Conservation (phyloP, 352 stramenopile species). For the Aphanomyces cochlioides region DNA sequence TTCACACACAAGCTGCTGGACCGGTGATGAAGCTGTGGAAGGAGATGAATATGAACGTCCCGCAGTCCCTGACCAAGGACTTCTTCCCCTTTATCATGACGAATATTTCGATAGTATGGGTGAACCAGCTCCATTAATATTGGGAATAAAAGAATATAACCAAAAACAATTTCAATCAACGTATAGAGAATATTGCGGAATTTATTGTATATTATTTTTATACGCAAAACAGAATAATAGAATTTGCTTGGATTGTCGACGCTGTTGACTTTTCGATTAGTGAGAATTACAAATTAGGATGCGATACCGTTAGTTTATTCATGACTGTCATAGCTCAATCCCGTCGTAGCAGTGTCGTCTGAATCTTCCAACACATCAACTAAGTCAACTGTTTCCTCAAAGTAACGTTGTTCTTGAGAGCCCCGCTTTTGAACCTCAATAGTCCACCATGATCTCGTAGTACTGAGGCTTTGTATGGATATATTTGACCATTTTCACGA, state of each 20-base stretch:
- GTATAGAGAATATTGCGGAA: conserved; percentile 8
- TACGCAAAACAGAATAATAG: neutral
- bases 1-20: neutral
- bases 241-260: no score
- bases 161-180: conserved; percentile 11
- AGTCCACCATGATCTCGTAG: no score
- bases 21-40: neutral
- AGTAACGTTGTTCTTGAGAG: no score
- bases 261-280: no score
- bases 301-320: no score
- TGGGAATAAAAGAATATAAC: neutral
- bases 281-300: no score
- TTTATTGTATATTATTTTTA: conserved; percentile 2
- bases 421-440: no score
- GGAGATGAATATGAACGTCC: conserved; percentile 16
- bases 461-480: no score
- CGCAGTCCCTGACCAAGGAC: conserved; percentile 1
- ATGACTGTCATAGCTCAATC: no score
- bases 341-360: no score
- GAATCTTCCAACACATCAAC: no score
- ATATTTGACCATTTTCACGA: neutral
- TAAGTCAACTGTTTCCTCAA: no score
- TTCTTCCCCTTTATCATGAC: neutral
- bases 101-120: conserved; percentile 7
- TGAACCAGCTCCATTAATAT: neutral